Percentiles rank a stretch among this genome's conserved stretches.
These are phyloP conservation scores for Hamamelis virginiana DNA, from an alignment of 164 flowering plant species.

Conservation along the genomic window DNA sequence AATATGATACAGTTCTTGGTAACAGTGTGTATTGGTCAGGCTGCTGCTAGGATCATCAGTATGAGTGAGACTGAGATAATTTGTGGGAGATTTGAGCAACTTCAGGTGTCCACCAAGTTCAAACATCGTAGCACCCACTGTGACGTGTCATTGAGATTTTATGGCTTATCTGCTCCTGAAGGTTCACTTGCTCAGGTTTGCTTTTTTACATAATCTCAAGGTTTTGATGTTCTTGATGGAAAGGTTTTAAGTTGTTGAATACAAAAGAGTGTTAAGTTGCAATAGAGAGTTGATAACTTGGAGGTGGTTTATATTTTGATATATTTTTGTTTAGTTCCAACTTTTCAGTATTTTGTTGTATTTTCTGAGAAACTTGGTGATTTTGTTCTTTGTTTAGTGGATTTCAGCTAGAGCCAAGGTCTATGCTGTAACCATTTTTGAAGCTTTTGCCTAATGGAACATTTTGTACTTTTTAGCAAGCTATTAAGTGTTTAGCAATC, in stretches of 20 bases:
- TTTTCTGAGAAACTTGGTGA: background rate
- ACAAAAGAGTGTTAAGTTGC: background rate
- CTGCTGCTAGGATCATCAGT: conserved; percentile 79
- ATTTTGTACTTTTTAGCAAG: background rate
- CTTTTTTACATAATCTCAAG: conserved; percentile 8
- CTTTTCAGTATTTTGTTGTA: background rate
- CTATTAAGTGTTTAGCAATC: background rate
- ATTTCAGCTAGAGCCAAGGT: background rate
- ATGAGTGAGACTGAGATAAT: conserved; percentile 66
- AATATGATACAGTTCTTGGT: conserved; percentile 68
- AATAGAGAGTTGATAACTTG: background rate
- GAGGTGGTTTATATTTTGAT: background rate
- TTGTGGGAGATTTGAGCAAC: conserved; percentile 94
- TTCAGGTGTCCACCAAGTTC: conserved; percentile 71
- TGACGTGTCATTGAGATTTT: conserved; percentile 74
- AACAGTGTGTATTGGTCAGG: conserved; percentile 70
- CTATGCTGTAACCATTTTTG: background rate
- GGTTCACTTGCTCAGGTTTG: conserved; percentile 95
- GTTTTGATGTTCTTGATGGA: background rate
- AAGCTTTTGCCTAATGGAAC: background rate
- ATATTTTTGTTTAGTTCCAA: background rate
- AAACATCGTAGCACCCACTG: conserved; percentile 71
- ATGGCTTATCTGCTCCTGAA: conserved; percentile 95
- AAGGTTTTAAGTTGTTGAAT: background rate
- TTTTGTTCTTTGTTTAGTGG: background rate